Percentiles rank a stretch among this genome's conserved stretches.
Conservation (phyloP, 495 filamentous ascomycete species). For the Talaromyces stipitatus region DNA sequence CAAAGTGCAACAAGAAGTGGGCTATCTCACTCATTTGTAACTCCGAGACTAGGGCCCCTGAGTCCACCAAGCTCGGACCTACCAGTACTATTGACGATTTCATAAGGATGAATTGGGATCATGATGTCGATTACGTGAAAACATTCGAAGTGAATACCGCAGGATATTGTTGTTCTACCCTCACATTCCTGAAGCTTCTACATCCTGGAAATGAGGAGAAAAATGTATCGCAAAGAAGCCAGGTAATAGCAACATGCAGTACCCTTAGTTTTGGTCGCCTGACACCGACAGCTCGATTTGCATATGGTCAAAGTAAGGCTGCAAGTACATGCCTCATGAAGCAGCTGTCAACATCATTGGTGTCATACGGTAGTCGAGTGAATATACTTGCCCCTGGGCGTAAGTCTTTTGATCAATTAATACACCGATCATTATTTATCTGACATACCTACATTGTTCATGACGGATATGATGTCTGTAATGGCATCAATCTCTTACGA, state of each 20-base stretch:
- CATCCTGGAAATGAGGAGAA: constrained; percentile 30
- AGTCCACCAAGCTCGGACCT: constrained; percentile 35
- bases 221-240: constrained; percentile 19
- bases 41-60: constrained; percentile 41
- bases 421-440: not conserved
- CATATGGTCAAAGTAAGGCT: constrained; percentile 57
- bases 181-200: constrained; percentile 37
- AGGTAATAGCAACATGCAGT: constrained; percentile 45
- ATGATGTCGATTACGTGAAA: constrained; percentile 2
- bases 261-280: constrained; percentile 49
- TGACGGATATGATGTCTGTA: not conserved
- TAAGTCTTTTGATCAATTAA: constrained; percentile 25
- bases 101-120: not conserved
- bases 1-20: constrained; percentile 25
- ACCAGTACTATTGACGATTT: constrained; percentile 1
- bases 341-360: constrained; percentile 43
- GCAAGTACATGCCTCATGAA: constrained; percentile 55
- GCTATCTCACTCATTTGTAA: constrained; percentile 57
- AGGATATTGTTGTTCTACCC: constrained; percentile 26
- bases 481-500: not conserved
- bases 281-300: constrained; percentile 40
- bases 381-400: constrained; percentile 57
- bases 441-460: not conserved
- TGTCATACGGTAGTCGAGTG: constrained; percentile 48
- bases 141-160: constrained; percentile 14